Conservation (phyloP, 2,329 filamentous ascomycete species). For the Rhinocladiella similis region DNA sequence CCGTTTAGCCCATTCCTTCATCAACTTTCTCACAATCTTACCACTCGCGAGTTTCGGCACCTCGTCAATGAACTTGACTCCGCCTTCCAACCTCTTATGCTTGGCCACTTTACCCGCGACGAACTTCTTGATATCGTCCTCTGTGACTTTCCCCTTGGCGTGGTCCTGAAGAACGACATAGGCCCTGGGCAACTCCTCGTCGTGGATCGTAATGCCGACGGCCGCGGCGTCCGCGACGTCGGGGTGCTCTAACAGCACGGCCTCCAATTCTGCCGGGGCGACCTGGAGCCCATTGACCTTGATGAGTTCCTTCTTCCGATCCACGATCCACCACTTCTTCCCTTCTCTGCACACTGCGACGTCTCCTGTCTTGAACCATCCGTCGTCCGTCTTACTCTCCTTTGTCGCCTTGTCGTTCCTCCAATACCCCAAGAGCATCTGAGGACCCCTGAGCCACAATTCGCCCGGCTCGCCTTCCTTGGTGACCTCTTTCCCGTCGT, state of each 20-base stretch:
- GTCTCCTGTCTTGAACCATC: slow-evolving; percentile 82
- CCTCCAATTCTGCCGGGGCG: slow-evolving; percentile 49
- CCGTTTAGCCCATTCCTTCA: slow-evolving; percentile 57
- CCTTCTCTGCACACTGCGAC: slow-evolving; percentile 73
- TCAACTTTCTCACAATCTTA: slow-evolving; percentile 58
- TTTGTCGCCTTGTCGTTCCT: slow-evolving; percentile 37
- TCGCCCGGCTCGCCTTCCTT: slow-evolving; percentile 62
- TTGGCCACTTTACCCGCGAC: slow-evolving; percentile 51
- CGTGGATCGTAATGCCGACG: slow-evolving; percentile 42
- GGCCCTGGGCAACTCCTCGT: slow-evolving; percentile 37
- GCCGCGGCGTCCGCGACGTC: slow-evolving; percentile 48
- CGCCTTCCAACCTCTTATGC: slow-evolving; percentile 54
- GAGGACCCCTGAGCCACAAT: slow-evolving; percentile 42
- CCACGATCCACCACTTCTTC: slow-evolving; percentile 75
- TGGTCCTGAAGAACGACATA: slow-evolving; percentile 53
- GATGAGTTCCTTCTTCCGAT: slow-evolving; percentile 63
- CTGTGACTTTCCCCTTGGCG: slow-evolving; percentile 44
- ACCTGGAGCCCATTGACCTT: slow-evolving; percentile 62
- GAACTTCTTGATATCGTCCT: slow-evolving; percentile 42
- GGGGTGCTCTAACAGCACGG: slow-evolving; percentile 44
- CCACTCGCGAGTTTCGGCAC: slow-evolving; percentile 59
- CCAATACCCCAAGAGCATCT: slow-evolving; percentile 41
- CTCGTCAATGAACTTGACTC: slow-evolving; percentile 56
- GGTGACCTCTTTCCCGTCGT: slow-evolving; percentile 69
- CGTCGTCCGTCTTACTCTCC: slow-evolving; percentile 60